phyloP scores from a whole-genome alignment of 495 filamentous ascomycete species.

The Podospora pseudopauciseta region DNA sequence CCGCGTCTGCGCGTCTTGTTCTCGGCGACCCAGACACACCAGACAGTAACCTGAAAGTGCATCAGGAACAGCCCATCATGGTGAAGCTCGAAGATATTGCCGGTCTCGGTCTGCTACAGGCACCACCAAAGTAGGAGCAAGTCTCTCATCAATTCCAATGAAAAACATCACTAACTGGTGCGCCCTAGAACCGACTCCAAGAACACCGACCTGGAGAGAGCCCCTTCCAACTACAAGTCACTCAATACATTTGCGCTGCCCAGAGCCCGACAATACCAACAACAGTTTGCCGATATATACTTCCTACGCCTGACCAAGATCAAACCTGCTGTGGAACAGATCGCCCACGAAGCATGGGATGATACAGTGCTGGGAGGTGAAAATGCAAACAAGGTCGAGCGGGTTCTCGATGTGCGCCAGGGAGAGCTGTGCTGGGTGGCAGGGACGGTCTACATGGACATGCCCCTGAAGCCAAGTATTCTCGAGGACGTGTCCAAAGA shows the following conservation, averaged over 20 bases:
- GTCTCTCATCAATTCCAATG: neutral
- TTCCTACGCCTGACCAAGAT: constrained; percentile 85
- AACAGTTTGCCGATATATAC: constrained; percentile 97
- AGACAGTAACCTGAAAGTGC: neutral
- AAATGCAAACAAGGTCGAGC: constrained; percentile 65
- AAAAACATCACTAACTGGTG: neutral
- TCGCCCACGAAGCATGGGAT: constrained; percentile 72
- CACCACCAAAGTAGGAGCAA: constrained; percentile 25
- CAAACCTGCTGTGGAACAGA: constrained; percentile 74
- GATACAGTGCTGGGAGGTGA: constrained; percentile 77
- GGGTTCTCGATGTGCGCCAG: constrained; percentile 92
- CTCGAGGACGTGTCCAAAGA: constrained; percentile 92
- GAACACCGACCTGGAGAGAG: constrained; percentile 30
- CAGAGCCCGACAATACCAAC: constrained; percentile 74
- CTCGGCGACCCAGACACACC: neutral
- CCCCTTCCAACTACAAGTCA: constrained; percentile 66
- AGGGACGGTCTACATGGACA: constrained; percentile 94
- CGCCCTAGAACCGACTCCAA: neutral
- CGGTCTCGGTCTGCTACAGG: constrained; percentile 28
- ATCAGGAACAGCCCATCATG: constrained; percentile 19
- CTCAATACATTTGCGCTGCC: constrained; percentile 68
- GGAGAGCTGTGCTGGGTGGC: constrained; percentile 93
- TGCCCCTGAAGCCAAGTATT: constrained; percentile 95
- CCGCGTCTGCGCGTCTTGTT: constrained; percentile 15
- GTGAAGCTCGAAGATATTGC: constrained; percentile 33